A percentile compares a stretch with the other conserved stretches of the same genome.
phyloP scores from a whole-genome alignment of 2,329 filamentous ascomycete species.

The Penicillium sp. region DNA sequence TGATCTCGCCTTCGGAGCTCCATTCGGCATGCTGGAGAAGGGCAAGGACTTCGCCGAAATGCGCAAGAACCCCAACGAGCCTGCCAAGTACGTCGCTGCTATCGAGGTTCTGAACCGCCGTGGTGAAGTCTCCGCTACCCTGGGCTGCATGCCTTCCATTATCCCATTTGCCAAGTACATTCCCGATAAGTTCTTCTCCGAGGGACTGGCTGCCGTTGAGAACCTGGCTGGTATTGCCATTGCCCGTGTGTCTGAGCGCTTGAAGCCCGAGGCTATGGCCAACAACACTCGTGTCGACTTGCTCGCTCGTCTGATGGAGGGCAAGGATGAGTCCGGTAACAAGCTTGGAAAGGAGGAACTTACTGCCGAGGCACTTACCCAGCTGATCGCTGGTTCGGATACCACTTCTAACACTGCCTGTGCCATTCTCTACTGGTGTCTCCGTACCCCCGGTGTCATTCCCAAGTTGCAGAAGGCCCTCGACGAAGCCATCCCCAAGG shows the following conservation, averaged over 20 bases:
- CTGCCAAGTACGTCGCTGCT: slow-evolving; percentile 70
- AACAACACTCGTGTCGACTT: slow-evolving; percentile 72
- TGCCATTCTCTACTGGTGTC: slow-evolving; percentile 75
- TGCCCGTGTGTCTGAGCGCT: slow-evolving; percentile 71
- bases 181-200: slow-evolving; percentile 77
- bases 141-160: slow-evolving; percentile 72
- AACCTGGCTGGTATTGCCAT: slow-evolving; percentile 86
- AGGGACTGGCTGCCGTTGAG: slow-evolving; percentile 72
- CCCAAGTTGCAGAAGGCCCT: slow-evolving; percentile 73
- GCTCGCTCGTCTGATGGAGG: slow-evolving; percentile 80
- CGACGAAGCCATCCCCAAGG: slow-evolving; percentile 65
- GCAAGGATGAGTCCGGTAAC: slow-evolving; percentile 75
- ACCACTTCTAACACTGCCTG: slow-evolving; percentile 73
- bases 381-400: slow-evolving; percentile 74
- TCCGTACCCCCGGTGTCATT: slow-evolving; percentile 69
- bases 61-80: slow-evolving; percentile 58
- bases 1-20: slow-evolving; percentile 68
- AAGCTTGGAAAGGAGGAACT: slow-evolving; percentile 76
- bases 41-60: slow-evolving; percentile 78
- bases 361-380: slow-evolving; percentile 84
- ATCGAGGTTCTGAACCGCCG: slow-evolving; percentile 86
- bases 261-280: slow-evolving; percentile 64
- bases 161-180: slow-evolving; percentile 80
- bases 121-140: slow-evolving; percentile 78
- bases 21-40: slow-evolving; percentile 79